Evolutionary conservation across 2,329 filamentous ascomycete genomes (phyloP), one percentile per base, ranked within the genome.

Genomic region (Thielaviopsis musarum): DNA sequence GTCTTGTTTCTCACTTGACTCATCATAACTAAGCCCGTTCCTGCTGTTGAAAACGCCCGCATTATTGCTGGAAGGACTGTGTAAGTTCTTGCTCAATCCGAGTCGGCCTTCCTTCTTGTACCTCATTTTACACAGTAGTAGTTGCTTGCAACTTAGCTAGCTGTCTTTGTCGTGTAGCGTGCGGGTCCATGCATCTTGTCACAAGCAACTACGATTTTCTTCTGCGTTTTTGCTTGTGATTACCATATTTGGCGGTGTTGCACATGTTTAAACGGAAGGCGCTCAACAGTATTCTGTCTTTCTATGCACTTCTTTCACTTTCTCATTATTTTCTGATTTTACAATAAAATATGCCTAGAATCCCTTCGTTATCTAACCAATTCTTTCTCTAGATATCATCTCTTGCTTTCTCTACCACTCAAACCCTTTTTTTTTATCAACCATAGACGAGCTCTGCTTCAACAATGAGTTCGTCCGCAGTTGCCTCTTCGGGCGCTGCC

Each of bases 401-500:
- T 49, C 15, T 6, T 26, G 24, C 24, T n/a, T 15, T 57, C 24
- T 10, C 2, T 53, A 19, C 15, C 15, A 7, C 24, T 15, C 7
- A 19, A 6, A 17, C 30, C 2, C 10, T n/a, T 30, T 48, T 7
- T 9, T 30, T 45, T 54, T 30, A 34, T n/a, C 38, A 22, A 22
- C 13, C 7, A 17, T 24, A 26, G 52, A 24, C 19, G 51, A 21
- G 17, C 28, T 48, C 21, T 41, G 38, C n/a, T 56, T 52, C 59
- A 59, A 58, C 60, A 56, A 61, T 61, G 60, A 61, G 53, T 48
- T 61, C 60, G 57, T 61, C 60, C 13, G 60, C 60, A 34, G 53
- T 61, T n/a, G 49, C 53, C 34, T 19, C 10, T 34, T 17, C 22
- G 49, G 55, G 54, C 26, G 34, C 55, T 28, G 59, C 54, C 54